Percentiles rank a stretch among this genome's conserved stretches.
These are phyloP conservation scores for Podosphaera leucotricha DNA, from an alignment of 2,329 filamentous ascomycete species.

Conservation along the genomic window DNA sequence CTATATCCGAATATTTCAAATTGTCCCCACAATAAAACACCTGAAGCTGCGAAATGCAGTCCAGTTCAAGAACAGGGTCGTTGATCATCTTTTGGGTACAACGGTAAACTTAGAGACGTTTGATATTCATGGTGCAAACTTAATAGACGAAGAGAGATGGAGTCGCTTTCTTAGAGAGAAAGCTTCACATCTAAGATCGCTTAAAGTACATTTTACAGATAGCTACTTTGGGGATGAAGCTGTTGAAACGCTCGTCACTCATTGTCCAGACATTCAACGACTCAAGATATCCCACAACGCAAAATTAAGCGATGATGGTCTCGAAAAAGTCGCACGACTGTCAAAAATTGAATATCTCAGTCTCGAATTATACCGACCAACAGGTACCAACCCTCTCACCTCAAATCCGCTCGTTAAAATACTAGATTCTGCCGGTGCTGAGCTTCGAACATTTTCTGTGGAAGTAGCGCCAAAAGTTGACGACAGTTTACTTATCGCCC, in stretches of 20 bases:
- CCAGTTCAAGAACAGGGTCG: constrained; percentile 67
- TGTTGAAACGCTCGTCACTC: constrained; percentile 32
- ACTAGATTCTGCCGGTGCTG: constrained; percentile 35
- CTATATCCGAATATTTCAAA: constrained; percentile 57
- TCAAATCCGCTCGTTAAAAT: constrained; percentile 35
- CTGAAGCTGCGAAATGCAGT: constrained; percentile 68
- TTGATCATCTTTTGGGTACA: constrained; percentile 59
- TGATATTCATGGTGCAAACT: constrained; percentile 63
- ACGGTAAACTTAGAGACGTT: constrained; percentile 45
- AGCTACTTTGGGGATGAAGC: constrained; percentile 54
- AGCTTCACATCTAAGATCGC: constrained; percentile 36
- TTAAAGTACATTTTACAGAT: constrained; percentile 71
- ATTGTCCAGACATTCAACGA: constrained; percentile 44
- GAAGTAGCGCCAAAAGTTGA: constrained; percentile 42
- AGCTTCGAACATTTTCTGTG: constrained; percentile 57
- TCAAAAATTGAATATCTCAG: constrained; percentile 48
- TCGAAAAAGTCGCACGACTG: constrained; percentile 40
- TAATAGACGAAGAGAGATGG: constrained; percentile 60
- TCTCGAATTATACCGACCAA: constrained; percentile 33
- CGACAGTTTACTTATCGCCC: constrained; percentile 43
- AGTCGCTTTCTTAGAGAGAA: constrained; percentile 39
- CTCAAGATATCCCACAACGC: constrained; percentile 70
- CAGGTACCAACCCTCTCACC: constrained; percentile 10
- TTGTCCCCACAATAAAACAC: constrained; percentile 41
- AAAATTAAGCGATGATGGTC: constrained; percentile 38